These are phyloP conservation scores for Caloboletus firmus DNA, from an alignment of 1,284 basidiomycete species.

Conservation along the genomic window DNA sequence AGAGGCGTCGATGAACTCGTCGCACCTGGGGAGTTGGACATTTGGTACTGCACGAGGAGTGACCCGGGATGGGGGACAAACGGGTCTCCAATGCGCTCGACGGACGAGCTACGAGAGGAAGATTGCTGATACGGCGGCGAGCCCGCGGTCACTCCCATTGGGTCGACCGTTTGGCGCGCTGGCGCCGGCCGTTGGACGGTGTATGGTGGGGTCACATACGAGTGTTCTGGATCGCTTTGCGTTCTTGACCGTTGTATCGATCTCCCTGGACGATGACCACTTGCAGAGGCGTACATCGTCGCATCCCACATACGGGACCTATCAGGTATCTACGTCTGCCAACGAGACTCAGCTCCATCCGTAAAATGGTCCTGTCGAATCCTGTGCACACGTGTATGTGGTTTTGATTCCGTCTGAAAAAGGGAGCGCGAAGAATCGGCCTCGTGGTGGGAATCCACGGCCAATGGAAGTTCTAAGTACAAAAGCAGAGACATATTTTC, in stretches of 20 bases:
- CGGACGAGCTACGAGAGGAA: constrained; percentile 26
- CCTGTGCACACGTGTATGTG: constrained; percentile 7
- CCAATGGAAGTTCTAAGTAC: background rate
- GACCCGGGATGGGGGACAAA: constrained; percentile 12
- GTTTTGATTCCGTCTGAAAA: background rate
- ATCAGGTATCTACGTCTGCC: background rate
- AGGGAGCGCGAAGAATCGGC: background rate
- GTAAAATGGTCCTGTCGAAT: background rate
- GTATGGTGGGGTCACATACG: constrained; percentile 25
- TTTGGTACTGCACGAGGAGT: constrained; percentile 10
- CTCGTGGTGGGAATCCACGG: background rate
- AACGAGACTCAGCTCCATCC: background rate
- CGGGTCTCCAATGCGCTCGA: constrained; percentile 18
- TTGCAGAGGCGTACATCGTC: constrained; percentile 18
- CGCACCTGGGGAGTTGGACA: constrained; percentile 1
- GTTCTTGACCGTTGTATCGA: constrained; percentile 18
- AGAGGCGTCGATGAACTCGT: constrained; percentile 13
- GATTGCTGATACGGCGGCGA: constrained; percentile 5
- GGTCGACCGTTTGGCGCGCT: constrained; percentile 23
- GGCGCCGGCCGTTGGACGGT: constrained; percentile 27
- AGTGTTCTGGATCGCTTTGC: constrained; percentile 29
- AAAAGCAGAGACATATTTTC: background rate
- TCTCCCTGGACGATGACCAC: constrained; percentile 11
- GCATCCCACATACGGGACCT: background rate
- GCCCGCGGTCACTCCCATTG: constrained; percentile 1